Base-by-base conservation (phyloP, 352 stramenopile species). In the Phytophthora podocarpi region DNA sequence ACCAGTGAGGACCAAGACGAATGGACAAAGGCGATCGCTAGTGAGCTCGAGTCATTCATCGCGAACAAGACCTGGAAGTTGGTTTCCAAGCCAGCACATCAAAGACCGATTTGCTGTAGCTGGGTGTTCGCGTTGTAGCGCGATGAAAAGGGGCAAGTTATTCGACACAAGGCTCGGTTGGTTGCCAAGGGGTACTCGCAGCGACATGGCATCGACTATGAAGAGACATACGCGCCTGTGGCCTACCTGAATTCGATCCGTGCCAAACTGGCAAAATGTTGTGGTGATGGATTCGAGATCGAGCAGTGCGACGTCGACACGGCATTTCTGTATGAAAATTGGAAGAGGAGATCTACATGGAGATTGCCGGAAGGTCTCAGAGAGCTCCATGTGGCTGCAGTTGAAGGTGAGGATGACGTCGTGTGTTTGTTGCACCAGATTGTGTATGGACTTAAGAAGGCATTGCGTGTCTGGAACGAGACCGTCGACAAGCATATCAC, bases 301-400 rank as follows among this genome's bases (percentile, higher is more conserved):
- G 46, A 54, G 23, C 41, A 57, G 13, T 41, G 18, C 10, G 40
- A 47, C 11, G 40, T 47, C 4, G 40, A 47, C 21, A 47, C 40
- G 4, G 40, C 11, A 10, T 47, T 59, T 7, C 30, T 59, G 6
- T 51, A 59, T 13, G 39, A 11, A 27, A 59, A 28, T 18, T 50
- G 0, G 51, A 59, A 34, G n/a, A n/a, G n/a, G 51, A 26, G 35
- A 46, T 57, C 11, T 46, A 47, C 48, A 57, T 57, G 48, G 48
- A 57, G n/a, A 8, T 13, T 50, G 27, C 26, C 49, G 0, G 24
- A 57, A 30, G 35, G 49, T 5, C 27, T 43, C 13, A n/a, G n/a
- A n/a, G n/a, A n/a, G n/a, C n/a, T n/a, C n/a, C n/a, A n/a, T n/a
- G n/a, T n/a, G n/a, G n/a, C n/a, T n/a, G 16, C 4, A 43, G 36